A percentile compares a stretch with the other conserved stretches of the same genome.
phyloP scores from a whole-genome alignment of 2,329 filamentous ascomycete genomes.

The Sarocladium strictum region DNA sequence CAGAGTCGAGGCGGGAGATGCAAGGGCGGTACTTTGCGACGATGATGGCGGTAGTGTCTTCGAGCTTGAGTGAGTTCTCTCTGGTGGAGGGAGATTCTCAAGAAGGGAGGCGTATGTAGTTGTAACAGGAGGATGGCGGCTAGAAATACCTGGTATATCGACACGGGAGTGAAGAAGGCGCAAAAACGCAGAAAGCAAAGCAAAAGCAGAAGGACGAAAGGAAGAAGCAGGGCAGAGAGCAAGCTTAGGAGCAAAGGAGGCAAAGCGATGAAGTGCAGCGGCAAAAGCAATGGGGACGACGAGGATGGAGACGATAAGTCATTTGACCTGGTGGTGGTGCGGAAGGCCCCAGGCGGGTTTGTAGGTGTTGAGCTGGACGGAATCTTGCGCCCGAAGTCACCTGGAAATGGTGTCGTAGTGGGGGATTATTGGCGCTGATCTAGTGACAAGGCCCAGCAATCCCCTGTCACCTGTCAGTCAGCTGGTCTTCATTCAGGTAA shows the following conservation, averaged over 20 bases:
- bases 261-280: background rate
- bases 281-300: constrained; percentile 3
- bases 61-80: background rate
- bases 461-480: background rate
- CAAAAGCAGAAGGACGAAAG: background rate
- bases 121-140: background rate
- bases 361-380: background rate
- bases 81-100: background rate
- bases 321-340: background rate
- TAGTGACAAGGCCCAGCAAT: background rate
- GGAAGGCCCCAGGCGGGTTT: too few relatives aligned
- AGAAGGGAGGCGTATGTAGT: background rate
- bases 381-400: constrained; percentile 1
- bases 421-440: background rate
- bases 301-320: constrained; percentile 12
- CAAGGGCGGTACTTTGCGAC: constrained; percentile 5
- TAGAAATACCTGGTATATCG: background rate
- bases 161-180: background rate
- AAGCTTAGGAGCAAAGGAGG: background rate
- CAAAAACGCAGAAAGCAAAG: background rate
- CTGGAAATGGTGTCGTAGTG: background rate
- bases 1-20: background rate
- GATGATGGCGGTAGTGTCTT: background rate
- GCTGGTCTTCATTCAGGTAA: background rate
- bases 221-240: background rate